Conservation (phyloP, 768 basidiomycete species). For the Russula earlei region DNA sequence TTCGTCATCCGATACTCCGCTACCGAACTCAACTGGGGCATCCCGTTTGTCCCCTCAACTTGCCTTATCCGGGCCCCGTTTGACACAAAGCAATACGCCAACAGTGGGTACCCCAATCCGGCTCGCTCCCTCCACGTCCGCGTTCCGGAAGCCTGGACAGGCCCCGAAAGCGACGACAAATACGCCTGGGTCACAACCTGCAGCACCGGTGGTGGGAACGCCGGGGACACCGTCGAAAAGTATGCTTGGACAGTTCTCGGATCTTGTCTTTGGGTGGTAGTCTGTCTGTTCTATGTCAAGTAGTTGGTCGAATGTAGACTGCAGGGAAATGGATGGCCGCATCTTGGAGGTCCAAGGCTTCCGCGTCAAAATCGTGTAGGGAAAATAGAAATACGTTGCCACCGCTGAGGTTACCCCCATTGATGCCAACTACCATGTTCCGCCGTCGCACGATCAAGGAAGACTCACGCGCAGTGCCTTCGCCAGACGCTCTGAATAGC, state of each 20-base stretch:
- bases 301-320: not conserved
- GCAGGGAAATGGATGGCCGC: not conserved
- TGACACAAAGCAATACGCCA: conserved; percentile 29
- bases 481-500: not conserved
- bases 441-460: conserved; percentile 7
- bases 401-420: not conserved
- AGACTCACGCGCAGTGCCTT: not conserved
- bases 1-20: conserved; percentile 13
- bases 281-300: not conserved
- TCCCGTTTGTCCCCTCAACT: conserved; percentile 27
- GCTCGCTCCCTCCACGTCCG: conserved; percentile 62
- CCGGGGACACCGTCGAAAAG: conserved; percentile 41
- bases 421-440: conserved; percentile 5
- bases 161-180: conserved; percentile 8
- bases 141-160: conserved; percentile 48
- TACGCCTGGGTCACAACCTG: conserved; percentile 16
- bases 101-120: conserved; percentile 61
- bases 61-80: conserved; percentile 41
- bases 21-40: conserved; percentile 20
- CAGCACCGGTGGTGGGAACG: conserved; percentile 16
- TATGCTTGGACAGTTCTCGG: conserved; percentile 64
- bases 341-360: no score
- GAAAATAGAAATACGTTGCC: no score
- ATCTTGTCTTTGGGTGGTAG: conserved; percentile 44
- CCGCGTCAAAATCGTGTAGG: no score